Conservation (phyloP, 345 rosid genomes). For the Aquilaria sinensis region DNA sequence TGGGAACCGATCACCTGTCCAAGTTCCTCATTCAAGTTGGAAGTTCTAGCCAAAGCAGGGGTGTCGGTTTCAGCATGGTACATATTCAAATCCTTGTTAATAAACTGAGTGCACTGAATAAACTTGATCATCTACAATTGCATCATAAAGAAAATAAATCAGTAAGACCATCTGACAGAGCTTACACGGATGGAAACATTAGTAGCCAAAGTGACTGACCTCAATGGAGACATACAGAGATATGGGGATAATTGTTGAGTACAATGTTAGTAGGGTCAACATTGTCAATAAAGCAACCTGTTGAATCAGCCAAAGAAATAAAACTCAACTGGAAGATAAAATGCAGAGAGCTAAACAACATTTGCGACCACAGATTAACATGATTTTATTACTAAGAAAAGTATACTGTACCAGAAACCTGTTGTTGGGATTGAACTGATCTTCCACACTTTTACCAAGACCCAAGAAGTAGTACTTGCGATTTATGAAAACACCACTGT, state of each 20-base stretch:
- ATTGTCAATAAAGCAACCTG: constrained; percentile 77
- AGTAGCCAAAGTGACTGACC: constrained; percentile 38
- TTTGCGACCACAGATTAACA: not conserved
- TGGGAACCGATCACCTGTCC: constrained; percentile 71
- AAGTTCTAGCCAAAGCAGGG: constrained; percentile 93
- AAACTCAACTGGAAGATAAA: not conserved
- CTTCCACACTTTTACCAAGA: constrained; percentile 32
- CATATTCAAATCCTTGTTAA: constrained; percentile 91
- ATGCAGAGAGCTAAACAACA: constrained; percentile 9
- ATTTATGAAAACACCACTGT: constrained; percentile 85
- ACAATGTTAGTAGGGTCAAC: constrained; percentile 88
- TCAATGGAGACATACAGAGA: constrained; percentile 97
- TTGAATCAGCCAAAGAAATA: constrained; percentile 21
- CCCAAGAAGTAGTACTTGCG: constrained; percentile 64
- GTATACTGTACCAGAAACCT: constrained; percentile 56
- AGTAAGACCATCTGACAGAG: not conserved
- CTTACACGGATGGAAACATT: constrained; percentile 1
- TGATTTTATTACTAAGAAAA: constrained; percentile 1
- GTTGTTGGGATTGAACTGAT: constrained; percentile 69
- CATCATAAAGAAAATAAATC: not conserved
- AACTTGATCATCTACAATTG: constrained; percentile 88
- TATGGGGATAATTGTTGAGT: constrained; percentile 93
- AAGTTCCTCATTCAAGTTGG: constrained; percentile 98
- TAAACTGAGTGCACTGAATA: constrained; percentile 92
- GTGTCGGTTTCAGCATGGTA: constrained; percentile 88